These are phyloP conservation scores for Ramaria sp. DNA, from an alignment of 768 basidiomycete species.

Conservation along the genomic window DNA sequence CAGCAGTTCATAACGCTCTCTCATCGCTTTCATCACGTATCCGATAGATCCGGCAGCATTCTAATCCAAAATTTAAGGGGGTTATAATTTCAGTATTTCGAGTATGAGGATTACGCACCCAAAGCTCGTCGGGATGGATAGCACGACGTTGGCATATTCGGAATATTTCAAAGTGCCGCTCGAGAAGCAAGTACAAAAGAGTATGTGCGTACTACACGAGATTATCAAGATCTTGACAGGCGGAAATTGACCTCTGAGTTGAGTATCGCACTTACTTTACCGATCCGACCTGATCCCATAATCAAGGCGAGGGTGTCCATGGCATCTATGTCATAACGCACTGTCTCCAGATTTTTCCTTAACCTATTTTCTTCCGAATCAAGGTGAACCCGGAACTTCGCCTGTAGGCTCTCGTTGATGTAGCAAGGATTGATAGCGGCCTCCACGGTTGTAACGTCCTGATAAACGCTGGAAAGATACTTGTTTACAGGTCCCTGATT, in stretches of 20 bases:
- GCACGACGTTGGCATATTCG: conserved; percentile 17
- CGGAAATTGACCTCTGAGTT: neutral
- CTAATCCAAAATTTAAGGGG: neutral
- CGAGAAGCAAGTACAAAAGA: conserved; percentile 10
- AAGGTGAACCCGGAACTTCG: conserved; percentile 6
- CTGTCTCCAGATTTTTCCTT: conserved; percentile 14
- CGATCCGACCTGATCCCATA: conserved; percentile 17
- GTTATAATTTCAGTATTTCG: neutral
- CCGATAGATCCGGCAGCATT: neutral
- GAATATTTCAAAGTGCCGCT: conserved; percentile 14
- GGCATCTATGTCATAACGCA: conserved; percentile 21
- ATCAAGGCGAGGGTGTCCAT: conserved; percentile 20
- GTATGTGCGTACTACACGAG: conserved; percentile 9
- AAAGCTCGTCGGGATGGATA: conserved; percentile 20
- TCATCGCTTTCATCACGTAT: conserved; percentile 9
- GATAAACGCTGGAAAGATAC: neutral
- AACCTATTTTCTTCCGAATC: conserved; percentile 19
- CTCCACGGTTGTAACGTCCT: neutral
- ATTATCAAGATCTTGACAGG: neutral
- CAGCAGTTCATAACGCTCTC: conserved; percentile 17
- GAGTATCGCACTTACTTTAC: conserved; percentile 16
- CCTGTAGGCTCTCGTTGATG: neutral
- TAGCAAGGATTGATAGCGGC: neutral
- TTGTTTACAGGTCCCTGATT: neutral
- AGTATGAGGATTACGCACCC: neutral